These are phyloP conservation scores for Rhizophagus clarus DNA, from an alignment of 192 early-diverging fungal genomes.

Conservation along the genomic window DNA sequence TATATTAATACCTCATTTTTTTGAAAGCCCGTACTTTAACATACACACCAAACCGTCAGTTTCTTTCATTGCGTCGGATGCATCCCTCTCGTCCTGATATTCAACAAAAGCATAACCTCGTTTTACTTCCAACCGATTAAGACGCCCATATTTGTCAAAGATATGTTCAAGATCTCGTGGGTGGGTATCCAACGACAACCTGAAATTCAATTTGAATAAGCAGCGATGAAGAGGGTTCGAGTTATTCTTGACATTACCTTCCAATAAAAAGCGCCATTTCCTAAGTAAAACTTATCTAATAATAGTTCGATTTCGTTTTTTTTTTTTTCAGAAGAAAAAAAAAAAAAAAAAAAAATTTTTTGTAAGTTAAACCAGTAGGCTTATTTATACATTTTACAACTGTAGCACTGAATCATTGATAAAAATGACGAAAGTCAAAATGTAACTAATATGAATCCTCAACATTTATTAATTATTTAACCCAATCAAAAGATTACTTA, in stretches of 20 bases:
- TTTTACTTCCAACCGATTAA: slow-evolving; percentile 59
- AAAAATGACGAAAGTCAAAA: too few species aligned
- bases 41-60: slow-evolving; percentile 22
- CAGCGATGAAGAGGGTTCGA: not conserved
- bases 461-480: too few species aligned
- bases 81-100: slow-evolving; percentile 45
- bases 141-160: slow-evolving; percentile 56
- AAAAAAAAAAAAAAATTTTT: too few species aligned
- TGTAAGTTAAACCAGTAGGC: too few species aligned
- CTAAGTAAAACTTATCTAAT: not conserved
- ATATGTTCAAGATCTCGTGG: slow-evolving; percentile 59
- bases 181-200: slow-evolving; percentile 49
- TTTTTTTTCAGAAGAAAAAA: too few species aligned
- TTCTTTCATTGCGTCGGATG: not conserved
- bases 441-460: too few species aligned
- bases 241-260: not conserved
- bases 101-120: slow-evolving; percentile 59
- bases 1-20: not conserved
- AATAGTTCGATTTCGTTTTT: too few species aligned
- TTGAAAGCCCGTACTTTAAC: not conserved
- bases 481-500: too few species aligned
- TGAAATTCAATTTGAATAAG: not conserved
- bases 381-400: too few species aligned
- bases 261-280: slow-evolving; percentile 30
- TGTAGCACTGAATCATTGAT: too few species aligned